Percentiles rank a stretch among this genome's conserved stretches.
These are phyloP conservation scores for Boletus sp. DNA, from an alignment of 768 basidiomycete genomes.

Conservation along the genomic window DNA sequence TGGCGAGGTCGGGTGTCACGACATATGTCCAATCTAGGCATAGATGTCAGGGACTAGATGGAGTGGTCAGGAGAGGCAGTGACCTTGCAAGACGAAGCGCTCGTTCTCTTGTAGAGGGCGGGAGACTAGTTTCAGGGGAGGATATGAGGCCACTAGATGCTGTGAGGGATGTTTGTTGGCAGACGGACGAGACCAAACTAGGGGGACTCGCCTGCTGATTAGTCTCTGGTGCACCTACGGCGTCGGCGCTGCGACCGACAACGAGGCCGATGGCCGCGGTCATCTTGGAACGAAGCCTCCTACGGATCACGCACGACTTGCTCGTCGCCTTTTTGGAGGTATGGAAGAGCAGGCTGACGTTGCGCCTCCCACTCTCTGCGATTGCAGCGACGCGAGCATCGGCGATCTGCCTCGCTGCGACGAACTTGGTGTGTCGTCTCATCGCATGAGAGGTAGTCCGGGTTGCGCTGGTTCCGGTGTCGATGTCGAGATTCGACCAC, in stretches of 20 bases:
- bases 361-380: constrained; percentile 8
- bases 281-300: constrained; percentile 21
- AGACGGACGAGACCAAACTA: background rate
- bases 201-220: background rate
- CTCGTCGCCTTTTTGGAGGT: constrained; percentile 25
- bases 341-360: constrained; percentile 19
- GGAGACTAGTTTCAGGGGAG: constrained; percentile 3
- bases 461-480: background rate
- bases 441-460: background rate
- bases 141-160: background rate
- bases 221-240: background rate
- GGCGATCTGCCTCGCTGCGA: constrained; percentile 1
- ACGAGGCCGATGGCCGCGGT: constrained; percentile 19
- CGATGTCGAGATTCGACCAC: background rate
- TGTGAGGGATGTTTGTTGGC: background rate
- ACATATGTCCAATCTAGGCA: constrained; percentile 30
- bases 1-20: constrained; percentile 21
- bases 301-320: constrained; percentile 23
- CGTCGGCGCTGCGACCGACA: constrained; percentile 15
- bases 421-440: background rate
- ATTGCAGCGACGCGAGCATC: constrained; percentile 6
- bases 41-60: background rate
- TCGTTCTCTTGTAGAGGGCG: background rate
- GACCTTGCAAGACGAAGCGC: constrained; percentile 20
- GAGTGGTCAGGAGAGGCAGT: background rate